phyloP scores from a whole-genome alignment of 108 stramenopile species.

The Asterionellopsis glacialis region DNA sequence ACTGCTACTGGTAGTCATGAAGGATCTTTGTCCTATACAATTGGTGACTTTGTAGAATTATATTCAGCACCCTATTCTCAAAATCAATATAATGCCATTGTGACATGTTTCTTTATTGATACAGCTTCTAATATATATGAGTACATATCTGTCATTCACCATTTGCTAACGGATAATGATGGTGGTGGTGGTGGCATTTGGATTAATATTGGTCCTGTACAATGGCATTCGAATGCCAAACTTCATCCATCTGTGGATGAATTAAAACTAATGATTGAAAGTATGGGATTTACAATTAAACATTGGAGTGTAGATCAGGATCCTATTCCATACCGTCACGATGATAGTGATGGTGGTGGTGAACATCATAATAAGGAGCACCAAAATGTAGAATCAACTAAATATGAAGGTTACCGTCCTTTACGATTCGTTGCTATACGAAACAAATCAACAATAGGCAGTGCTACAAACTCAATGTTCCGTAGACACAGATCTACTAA shows the following conservation, averaged over 20 bases:
- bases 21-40: slow-evolving; percentile 61
- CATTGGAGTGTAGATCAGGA: slow-evolving; percentile 58
- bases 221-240: slow-evolving; percentile 75
- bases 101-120: slow-evolving; percentile 82
- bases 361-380: not conserved
- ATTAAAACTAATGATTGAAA: slow-evolving; percentile 47
- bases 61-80: slow-evolving; percentile 25
- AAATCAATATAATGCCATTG: slow-evolving; percentile 43
- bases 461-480: too few species aligned
- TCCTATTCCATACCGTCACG: slow-evolving; percentile 61
- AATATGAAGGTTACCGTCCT: slow-evolving; percentile 64
- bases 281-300: slow-evolving; percentile 45
- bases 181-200: slow-evolving; percentile 23
- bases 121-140: slow-evolving; percentile 82
- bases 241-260: slow-evolving; percentile 65
- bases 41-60: slow-evolving; percentile 62
- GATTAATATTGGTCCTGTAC: slow-evolving; percentile 84
- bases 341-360: slow-evolving; percentile 17
- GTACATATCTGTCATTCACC: slow-evolving; percentile 44
- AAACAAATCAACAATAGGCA: not conserved
- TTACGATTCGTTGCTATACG: slow-evolving; percentile 47
- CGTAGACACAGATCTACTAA: too few species aligned
- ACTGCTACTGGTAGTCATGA: not conserved
- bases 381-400: slow-evolving; percentile 40
- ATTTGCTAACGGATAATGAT: slow-evolving; percentile 21